Evolutionary conservation across 495 filamentous ascomycete genomes (phyloP).

Genomic region (Penicillium cosmopolitanum): DNA sequence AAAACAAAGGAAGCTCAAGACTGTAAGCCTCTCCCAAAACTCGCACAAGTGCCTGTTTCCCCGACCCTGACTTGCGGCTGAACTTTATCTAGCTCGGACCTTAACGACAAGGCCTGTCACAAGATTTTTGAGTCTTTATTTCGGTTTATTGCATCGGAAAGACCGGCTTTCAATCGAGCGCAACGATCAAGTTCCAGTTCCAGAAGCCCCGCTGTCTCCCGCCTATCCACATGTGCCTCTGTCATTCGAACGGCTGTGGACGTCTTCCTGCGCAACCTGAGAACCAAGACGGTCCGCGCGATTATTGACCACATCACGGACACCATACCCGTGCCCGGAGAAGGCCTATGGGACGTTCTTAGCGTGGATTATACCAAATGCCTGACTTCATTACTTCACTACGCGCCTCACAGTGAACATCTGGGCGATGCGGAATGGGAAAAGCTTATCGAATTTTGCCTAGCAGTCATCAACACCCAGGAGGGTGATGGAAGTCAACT

Average conservation of each 20-base stretch:
- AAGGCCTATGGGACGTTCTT: slow-evolving; percentile 71
- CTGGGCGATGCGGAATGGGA: slow-evolving; percentile 70
- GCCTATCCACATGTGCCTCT: slow-evolving; percentile 72
- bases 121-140: slow-evolving; percentile 83
- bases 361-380: slow-evolving; percentile 78
- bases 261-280: slow-evolving; percentile 67
- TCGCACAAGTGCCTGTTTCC: neutral
- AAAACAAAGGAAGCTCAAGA: slow-evolving; percentile 58
- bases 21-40: slow-evolving; percentile 47
- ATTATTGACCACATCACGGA: slow-evolving; percentile 82
- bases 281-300: slow-evolving; percentile 73
- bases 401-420: slow-evolving; percentile 77
- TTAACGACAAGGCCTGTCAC: slow-evolving; percentile 79
- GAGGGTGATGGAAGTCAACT: slow-evolving; percentile 34
- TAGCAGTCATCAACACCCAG: slow-evolving; percentile 27
- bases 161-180: slow-evolving; percentile 61
- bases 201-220: slow-evolving; percentile 49
- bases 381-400: slow-evolving; percentile 67
- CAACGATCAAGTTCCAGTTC: slow-evolving; percentile 49
- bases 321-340: slow-evolving; percentile 60
- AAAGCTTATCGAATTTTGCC: slow-evolving; percentile 67
- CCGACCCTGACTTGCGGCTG: slow-evolving; percentile 20
- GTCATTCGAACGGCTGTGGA: slow-evolving; percentile 72
- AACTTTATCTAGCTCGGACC: slow-evolving; percentile 40
- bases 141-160: slow-evolving; percentile 65